Evolutionary conservation across 2,329 filamentous ascomycete genomes (phyloP).

Genomic region (Penicillium aurantiogriseum): DNA sequence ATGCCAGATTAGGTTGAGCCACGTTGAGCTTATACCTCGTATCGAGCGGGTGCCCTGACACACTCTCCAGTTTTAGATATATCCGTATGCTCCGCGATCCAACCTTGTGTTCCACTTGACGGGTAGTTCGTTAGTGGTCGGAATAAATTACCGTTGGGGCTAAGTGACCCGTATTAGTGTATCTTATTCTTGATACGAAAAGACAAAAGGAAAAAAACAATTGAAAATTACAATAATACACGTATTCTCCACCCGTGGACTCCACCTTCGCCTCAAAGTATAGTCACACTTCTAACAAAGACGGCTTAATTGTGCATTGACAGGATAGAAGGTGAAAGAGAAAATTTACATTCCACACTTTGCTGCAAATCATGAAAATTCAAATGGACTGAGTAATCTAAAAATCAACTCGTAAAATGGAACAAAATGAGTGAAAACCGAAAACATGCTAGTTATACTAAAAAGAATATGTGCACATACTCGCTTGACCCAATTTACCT

Average conservation of each 20-base stretch:
- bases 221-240: constrained; percentile 3
- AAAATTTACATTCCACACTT: not conserved
- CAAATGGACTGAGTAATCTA: not conserved
- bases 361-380: not conserved
- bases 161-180: not conserved
- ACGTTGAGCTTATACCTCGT: constrained; percentile 1
- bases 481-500: not conserved
- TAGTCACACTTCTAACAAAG: not conserved
- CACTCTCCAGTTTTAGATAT: not conserved
- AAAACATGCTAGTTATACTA: not conserved
- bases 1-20: not conserved
- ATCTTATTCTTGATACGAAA: not conserved
- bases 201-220: not conserved
- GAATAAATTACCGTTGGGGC: not conserved
- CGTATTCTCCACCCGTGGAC: not conserved
- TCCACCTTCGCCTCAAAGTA: not conserved
- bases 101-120: not conserved
- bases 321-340: not conserved
- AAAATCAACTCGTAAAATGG: not conserved
- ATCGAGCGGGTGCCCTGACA: not conserved
- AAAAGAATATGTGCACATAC: not conserved
- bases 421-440: not conserved
- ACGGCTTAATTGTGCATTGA: not conserved
- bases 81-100: not conserved
- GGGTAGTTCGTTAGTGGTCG: not conserved